Evolutionary conservation across 176 grass and related monocot genomes (phyloP), one percentile per base, ranked within the genome.

Genomic region (Otatea glauca): DNA sequence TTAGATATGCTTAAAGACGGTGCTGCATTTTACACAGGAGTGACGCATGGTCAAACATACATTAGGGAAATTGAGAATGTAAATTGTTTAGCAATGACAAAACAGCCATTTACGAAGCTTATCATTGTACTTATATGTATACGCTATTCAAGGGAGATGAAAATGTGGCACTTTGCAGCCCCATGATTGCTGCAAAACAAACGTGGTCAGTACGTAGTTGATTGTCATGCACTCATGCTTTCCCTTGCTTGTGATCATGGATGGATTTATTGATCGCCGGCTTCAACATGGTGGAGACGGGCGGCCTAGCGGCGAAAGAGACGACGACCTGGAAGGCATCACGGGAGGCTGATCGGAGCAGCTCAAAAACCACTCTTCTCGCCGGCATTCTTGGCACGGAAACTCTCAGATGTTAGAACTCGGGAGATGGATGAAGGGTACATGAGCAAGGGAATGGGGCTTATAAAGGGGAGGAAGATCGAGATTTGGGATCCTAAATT

Each of bases 251-350:
- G 44, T 38, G 44, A 18, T 79, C 62, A 32, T 66, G 75, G 68
- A 86, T 66, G 55, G 83, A 48, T 18, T 70, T 86, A 65, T 72
- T 37, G 72, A 81, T 27, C 23, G 44, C 45, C 37, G 88, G 88
- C 83, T 86, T 90, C 37, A 90, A 14, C 88, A 89, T 77, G 65
- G 83, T 82, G 78, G 88, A 85, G 2, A 89, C 87, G 29, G 76
- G 82, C 61, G 87, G 76, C 87, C 82, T 68, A 16, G 69, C 61
- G 17, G 62, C 82, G 76, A 85, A 89, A 5, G 87, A 81, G 83
- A 86, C 16, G 83, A 72, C 77, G 8, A 85, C 88, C 77, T 89
- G 88, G 83, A 89, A 86, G 32, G 83, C 88, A 16, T 89, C 88
- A 18, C 83, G 64, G 83, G 88, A 86, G 18, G 72, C 88, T 9